Evolutionary conservation across 2,329 filamentous ascomycete genomes (phyloP).

Genomic region (Stemphylium lycopersici): DNA sequence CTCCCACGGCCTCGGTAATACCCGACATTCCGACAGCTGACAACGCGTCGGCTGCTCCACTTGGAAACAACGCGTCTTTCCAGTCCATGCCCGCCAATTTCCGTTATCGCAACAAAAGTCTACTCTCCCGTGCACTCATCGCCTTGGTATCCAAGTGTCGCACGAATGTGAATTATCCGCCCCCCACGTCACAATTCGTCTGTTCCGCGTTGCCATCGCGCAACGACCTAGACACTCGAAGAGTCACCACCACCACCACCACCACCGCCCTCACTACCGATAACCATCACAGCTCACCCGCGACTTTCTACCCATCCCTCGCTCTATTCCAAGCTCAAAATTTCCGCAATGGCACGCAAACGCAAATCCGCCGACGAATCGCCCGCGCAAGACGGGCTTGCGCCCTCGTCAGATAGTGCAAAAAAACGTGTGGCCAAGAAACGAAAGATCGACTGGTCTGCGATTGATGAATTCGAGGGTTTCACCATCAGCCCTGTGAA

Average conservation of each 20-base stretch:
- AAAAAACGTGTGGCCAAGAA: slow-evolving; percentile 7
- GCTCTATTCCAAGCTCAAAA: background rate
- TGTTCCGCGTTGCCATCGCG: background rate
- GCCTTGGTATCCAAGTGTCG: background rate
- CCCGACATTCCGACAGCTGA: background rate
- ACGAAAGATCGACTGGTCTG: slow-evolving; percentile 23
- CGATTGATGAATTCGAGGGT: slow-evolving; percentile 21
- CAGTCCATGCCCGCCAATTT: background rate
- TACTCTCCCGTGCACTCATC: background rate
- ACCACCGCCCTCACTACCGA: too few relatives aligned
- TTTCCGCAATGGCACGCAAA: slow-evolving; percentile 12
- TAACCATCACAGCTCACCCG: background rate
- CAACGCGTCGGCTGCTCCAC: slow-evolving; percentile 8
- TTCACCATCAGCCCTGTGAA: slow-evolving; percentile 18
- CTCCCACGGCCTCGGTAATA: background rate
- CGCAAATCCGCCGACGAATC: background rate
- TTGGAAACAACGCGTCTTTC: slow-evolving; percentile 6
- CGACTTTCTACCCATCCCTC: background rate
- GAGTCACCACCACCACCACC: too few relatives aligned
- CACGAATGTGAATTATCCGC: background rate
- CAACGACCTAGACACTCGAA: background rate
- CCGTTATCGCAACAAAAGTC: background rate
- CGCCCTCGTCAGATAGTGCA: background rate
- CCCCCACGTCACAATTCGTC: background rate
- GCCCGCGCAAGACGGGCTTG: background rate